Conservation (phyloP, 305 asterid species). For the Fraxinus platypoda region DNA sequence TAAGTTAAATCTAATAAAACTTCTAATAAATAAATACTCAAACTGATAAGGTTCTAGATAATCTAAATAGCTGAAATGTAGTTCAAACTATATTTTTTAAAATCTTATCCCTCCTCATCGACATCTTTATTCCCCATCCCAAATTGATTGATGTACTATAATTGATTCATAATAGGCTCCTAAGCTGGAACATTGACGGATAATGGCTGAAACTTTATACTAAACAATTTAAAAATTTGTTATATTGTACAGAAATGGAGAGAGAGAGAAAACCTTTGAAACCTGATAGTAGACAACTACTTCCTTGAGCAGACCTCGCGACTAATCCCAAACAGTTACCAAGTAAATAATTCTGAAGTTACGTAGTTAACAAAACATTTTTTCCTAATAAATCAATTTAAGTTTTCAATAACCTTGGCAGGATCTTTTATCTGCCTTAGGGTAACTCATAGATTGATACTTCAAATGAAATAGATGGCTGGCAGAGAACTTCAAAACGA, state of each 20-base stretch:
- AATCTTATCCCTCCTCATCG: no score
- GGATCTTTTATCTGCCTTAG: neutral
- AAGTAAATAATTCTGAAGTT: neutral
- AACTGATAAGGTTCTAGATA: neutral
- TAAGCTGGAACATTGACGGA: neutral
- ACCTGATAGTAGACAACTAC: neutral
- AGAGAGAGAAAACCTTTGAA: neutral
- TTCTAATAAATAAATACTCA: neutral
- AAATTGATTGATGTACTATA: neutral
- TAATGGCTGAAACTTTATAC: neutral
- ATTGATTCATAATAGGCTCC: neutral
- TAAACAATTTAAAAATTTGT: neutral
- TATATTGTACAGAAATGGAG: neutral
- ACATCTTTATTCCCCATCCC: neutral
- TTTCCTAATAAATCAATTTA: neutral
- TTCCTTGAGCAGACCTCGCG: neutral
- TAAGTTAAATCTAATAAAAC: neutral
- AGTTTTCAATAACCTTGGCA: neutral
- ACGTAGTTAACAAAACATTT: neutral
- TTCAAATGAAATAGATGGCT: neutral
- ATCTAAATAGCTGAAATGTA: neutral
- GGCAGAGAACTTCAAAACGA: neutral
- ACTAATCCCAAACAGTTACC: neutral
- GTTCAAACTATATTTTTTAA: no score
- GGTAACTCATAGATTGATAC: neutral